Base-by-base conservation (phyloP, 179 eudicot genomes). In the Dionaea muscipula region DNA sequence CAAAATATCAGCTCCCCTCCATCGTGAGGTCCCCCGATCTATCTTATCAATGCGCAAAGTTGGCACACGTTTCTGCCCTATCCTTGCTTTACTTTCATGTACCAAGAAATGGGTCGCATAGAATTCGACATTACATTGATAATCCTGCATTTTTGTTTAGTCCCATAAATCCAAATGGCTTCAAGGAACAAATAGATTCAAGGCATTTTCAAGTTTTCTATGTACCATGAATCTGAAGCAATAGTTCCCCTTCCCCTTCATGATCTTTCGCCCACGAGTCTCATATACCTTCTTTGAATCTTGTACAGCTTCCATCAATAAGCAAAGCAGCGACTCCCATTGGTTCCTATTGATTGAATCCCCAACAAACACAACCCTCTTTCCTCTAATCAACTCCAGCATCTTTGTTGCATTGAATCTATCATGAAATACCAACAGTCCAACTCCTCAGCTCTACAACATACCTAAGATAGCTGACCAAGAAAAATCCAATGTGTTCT, bases 311-410 rank as follows among this genome's bases (percentile, higher is more conserved):
- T 84, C 81, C 80, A 75, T 71, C 44, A 91, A 67, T 70, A 91
- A 58, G 71, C 98, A 91, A 45, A 91, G 73, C 84, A 91, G 70
- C n/a, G 98, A 91, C 26, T 91, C 98, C 98, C 95, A 87, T 66
- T 91, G 98, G 41, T 91, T 91, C 64, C 98, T 76, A 57, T 87
- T 91, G 25, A 91, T 75, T 2, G 98, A 91, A 74, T 91, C 98
- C 44, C 98, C 98, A 24, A 82, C 89, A 67, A 87, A 91, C 16
- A 91, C 93, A 47, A 91, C 54, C 56, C 95, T 78, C 80, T 91
- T 91, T 43, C 98, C 94, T 70, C 86, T 75, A 18, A 91, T 81
- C 59, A 74, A 45, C 57, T 91, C 86, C 76, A 91, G 70, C 94
- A 87, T 77, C 46, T 68, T 67, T 33, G 86, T 72, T 47, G 94